Evolutionary conservation across 2,329 filamentous ascomycete species (phyloP).

Genomic region (Fusarium neocosmosporiellum): DNA sequence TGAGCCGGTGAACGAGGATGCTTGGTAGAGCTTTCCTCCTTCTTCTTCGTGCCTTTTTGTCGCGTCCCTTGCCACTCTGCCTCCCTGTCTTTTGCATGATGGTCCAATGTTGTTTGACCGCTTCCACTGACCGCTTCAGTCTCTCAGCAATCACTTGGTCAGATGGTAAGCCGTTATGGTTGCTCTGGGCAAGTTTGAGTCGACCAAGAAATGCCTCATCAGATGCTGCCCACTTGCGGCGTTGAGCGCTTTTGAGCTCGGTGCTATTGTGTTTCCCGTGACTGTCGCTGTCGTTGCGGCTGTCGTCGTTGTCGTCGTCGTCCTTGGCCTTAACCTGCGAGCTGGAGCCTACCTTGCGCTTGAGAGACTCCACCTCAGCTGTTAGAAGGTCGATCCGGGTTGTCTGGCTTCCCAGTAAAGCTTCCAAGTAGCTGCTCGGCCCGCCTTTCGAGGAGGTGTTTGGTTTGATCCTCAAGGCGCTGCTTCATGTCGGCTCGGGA

Average conservation of each 20-base stretch:
- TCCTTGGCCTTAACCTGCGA: neutral
- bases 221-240: neutral
- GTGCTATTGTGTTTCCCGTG: neutral
- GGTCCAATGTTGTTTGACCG: neutral
- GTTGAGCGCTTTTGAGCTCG: neutral
- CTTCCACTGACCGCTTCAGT: neutral
- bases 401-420: neutral
- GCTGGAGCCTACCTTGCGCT: neutral
- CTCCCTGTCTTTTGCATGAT: neutral
- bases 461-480: neutral
- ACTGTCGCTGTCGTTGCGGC: too few species aligned
- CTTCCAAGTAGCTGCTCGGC: neutral
- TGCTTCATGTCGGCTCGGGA: neutral
- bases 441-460: neutral
- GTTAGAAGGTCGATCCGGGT: neutral
- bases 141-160: neutral
- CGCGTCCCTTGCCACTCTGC: neutral
- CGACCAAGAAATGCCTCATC: neutral
- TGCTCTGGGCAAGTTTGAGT: neutral
- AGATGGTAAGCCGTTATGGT: neutral
- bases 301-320: neutral
- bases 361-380: neutral
- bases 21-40: neutral
- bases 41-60: neutral
- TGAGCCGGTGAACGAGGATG: too few species aligned